Evolutionary conservation across 495 filamentous ascomycete genomes (phyloP).

Genomic region (Aspergillus cristatus): DNA sequence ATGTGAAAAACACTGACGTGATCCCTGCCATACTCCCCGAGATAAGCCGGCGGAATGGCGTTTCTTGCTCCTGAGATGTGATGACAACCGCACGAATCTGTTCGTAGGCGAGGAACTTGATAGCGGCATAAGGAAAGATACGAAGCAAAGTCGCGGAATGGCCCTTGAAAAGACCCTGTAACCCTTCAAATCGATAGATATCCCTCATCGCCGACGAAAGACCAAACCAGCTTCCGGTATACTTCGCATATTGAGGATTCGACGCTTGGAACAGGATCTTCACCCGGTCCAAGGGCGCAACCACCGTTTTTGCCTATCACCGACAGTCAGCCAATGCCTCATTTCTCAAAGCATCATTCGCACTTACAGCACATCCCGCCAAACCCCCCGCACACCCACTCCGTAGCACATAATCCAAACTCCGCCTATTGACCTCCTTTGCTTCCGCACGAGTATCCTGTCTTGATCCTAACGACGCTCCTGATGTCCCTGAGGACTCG

Average conservation of each 20-base stretch:
- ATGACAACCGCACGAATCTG: constrained; percentile 79
- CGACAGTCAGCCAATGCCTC: constrained; percentile 3
- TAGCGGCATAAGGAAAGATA: constrained; percentile 94
- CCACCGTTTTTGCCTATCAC: constrained; percentile 80
- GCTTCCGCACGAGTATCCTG: constrained; percentile 11
- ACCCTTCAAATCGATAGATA: constrained; percentile 68
- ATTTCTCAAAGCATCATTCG: constrained; percentile 1
- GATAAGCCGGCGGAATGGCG: constrained; percentile 63
- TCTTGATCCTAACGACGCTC: constrained; percentile 1
- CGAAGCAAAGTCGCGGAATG: constrained; percentile 90
- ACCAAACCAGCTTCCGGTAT: constrained; percentile 79
- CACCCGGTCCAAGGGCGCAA: constrained; percentile 92
- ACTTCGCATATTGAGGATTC: constrained; percentile 88
- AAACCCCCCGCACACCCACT: constrained; percentile 79
- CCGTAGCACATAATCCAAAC: constrained; percentile 69
- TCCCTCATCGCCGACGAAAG: constrained; percentile 67
- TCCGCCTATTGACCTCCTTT: constrained; percentile 54
- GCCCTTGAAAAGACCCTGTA: constrained; percentile 73
- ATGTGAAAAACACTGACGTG: constrained; percentile 88
- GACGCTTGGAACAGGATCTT: constrained; percentile 98
- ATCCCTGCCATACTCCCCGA: constrained; percentile 77
- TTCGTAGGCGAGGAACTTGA: constrained; percentile 97
- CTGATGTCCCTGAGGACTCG: constrained; percentile 1
- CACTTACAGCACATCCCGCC: constrained; percentile 75
- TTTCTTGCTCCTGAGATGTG: constrained; percentile 60